Base-by-base conservation (phyloP, 2,329 filamentous ascomycete genomes). In the Fusarium sp. region DNA sequence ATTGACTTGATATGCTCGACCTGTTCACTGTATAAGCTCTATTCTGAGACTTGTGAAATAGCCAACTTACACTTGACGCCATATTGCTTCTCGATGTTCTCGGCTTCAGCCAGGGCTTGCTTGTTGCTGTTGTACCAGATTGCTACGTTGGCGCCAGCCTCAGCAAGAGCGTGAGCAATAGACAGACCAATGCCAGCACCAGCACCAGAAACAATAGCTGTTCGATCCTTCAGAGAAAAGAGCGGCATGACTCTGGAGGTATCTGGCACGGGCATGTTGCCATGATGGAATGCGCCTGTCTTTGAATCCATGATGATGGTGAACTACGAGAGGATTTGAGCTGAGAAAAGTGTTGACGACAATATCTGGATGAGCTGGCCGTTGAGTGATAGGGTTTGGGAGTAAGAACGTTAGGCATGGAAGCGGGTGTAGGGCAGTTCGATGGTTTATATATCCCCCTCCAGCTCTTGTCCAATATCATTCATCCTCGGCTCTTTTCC, bases 101-200 rank as follows among this genome's bases (percentile, higher is more conserved):
- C 83, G 1, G 90, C 90, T 58, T 87, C 83, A 17, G 86, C 82
- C 14, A 88, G 75, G 14, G 89, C 89, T 70, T 89, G 86, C 73
- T 86, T 84, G 79, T 92, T 92, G 77, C 82, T 87, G 75, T 91
- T 90, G 75, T 91, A 92, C 88, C 88, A 92, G 50, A 92, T 87
- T 28, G 89, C 90, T 22, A 92, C 88, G 69, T 92, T 90, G 59
- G 89, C 89, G 48, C 90, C 90, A 17, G 89, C 88, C 75, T 93
- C 90, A 17, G 90, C 90, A 32, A 89, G 82, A 2, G 83, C 89
- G 33, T 90, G 81, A 15, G 89, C 90, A 28, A 92, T 84, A 7
- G 84, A 83, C 26, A 91, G 80, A 41, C 90, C 90, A 68, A 92
- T 91, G 33, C 90, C 90, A 26, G 86, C 86, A 20, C 84, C 89